phyloP scores from a whole-genome alignment of 768 basidiomycete species.

The Podaxis sp. region DNA sequence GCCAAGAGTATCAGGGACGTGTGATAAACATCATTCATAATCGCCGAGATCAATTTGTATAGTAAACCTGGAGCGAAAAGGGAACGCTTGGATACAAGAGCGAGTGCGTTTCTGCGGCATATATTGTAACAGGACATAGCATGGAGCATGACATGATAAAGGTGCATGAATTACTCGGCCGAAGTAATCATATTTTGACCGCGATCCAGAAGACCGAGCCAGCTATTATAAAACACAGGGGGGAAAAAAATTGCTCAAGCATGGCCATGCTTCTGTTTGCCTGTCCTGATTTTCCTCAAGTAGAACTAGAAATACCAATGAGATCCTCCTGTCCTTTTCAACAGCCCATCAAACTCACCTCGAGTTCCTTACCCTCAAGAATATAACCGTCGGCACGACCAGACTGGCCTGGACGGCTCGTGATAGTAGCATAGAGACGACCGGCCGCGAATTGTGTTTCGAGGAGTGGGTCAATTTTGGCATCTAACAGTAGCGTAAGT shows the following conservation, averaged over 20 bases:
- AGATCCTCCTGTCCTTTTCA: not conserved
- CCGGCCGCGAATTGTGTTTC: conserved; percentile 92
- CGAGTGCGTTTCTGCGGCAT: conserved; percentile 4
- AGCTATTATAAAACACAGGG: conserved; percentile 16
- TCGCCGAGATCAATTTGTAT: not conserved
- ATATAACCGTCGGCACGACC: conserved; percentile 97
- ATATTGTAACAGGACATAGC: conserved; percentile 13
- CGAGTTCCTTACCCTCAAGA: conserved; percentile 97
- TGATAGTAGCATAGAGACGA: conserved; percentile 91
- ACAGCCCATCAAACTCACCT: conserved; percentile 50
- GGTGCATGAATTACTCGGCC: not conserved
- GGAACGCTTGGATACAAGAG: not conserved
- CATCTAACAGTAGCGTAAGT: conserved; percentile 46
- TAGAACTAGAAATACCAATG: conserved; percentile 66
- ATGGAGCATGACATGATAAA: conserved; percentile 8
- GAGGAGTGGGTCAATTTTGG: conserved; percentile 88
- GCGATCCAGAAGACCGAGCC: conserved; percentile 19
- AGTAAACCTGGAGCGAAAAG: not conserved
- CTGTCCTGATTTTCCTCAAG: conserved; percentile 87
- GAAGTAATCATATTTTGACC: conserved; percentile 18
- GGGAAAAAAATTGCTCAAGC: conserved; percentile 28
- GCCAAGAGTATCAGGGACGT: too few species aligned
- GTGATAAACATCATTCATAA: not conserved
- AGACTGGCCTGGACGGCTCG: conserved; percentile 95
- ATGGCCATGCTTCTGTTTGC: conserved; percentile 92